Evolutionary conservation across 768 basidiomycete species (phyloP), one percentile per base, ranked within the genome.

Genomic region (Mycena epipterygia): DNA sequence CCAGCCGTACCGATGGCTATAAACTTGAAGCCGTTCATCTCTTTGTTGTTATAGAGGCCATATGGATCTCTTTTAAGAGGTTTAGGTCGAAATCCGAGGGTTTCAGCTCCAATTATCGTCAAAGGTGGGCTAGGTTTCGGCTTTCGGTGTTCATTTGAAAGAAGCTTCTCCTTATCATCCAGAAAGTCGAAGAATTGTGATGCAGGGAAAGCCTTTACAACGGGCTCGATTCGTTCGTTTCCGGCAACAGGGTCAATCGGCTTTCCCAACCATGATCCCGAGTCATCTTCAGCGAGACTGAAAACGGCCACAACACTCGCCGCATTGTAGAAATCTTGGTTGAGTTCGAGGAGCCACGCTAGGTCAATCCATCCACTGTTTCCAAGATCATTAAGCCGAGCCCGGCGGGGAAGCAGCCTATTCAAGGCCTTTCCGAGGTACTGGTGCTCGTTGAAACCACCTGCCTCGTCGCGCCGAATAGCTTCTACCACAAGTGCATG

Each of bases 241-340:
- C 77, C 77, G 0, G 64, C 73, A 13, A 21, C 17, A 6, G 77
- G 77, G 7, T 53, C 32, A 29, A 78, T 76, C 6, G 77, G 77
- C 16, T 66, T 70, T 2, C 77, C 77, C 11, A 77, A 61, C 77
- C 77, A 78, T 1, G 63, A 42, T 27, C 71, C 74, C 1, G 67
- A 37, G 14, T 53, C 21, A 23, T 52, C 48, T 23, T 67, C 58
- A 13, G 56, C 42, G 17, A 66, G 37, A 13, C 33, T 49, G 33
- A 55, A 66, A 0, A 66, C 56, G 19, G 64, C 77, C 21, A 76
- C 77, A 4, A 78, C 74, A 55, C 71, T 64, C 3, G 74, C 76
- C 6, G 76, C 70, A 57, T 78, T 78, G 51, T 77, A 78, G 35
- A 74, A 78, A 1, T 71, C 77, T 39, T 78, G 77, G 60, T 78